Evolutionary conservation across 2,329 filamentous ascomycete genomes (phyloP).

Genomic region (Hortaea sp.): DNA sequence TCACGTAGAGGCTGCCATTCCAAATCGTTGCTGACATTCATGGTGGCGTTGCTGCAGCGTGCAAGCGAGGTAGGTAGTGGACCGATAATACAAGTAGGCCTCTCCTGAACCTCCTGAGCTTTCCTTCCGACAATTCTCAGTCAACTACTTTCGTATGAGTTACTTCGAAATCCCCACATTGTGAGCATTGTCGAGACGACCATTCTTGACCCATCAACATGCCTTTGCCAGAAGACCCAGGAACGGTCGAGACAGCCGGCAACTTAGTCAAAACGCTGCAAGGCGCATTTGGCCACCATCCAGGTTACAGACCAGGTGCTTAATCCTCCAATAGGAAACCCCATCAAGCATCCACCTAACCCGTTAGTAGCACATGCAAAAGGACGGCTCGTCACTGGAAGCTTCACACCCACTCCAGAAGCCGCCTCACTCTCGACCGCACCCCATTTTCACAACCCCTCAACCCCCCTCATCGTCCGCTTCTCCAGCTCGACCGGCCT

Average conservation of each 20-base stretch:
- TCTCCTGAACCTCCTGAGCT: too few relatives aligned
- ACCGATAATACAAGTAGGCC: too few relatives aligned
- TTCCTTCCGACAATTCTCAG: too few relatives aligned
- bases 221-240: constrained; percentile 14
- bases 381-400: constrained; percentile 42
- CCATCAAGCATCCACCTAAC: neutral
- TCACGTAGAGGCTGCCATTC: too few relatives aligned
- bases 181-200: too few relatives aligned
- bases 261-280: constrained; percentile 14
- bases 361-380: constrained; percentile 41
- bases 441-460: constrained; percentile 14
- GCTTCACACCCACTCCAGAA: constrained; percentile 39
- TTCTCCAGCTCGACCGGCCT: constrained; percentile 20
- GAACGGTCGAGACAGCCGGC: constrained; percentile 11
- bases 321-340: neutral
- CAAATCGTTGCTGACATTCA: too few relatives aligned
- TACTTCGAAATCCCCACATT: too few relatives aligned
- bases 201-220: constrained; percentile 6
- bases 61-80: too few relatives aligned
- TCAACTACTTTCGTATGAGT: too few relatives aligned
- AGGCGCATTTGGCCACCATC: constrained; percentile 15
- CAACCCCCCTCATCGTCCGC: constrained; percentile 16
- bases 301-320: constrained; percentile 16
- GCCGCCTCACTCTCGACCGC: constrained; percentile 32
- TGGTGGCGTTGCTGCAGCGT: too few relatives aligned